A percentile compares a stretch with the other conserved stretches of the same genome.
These are phyloP conservation scores for Coffea canephora DNA, from an alignment of 257 asterid species.

Conservation along the genomic window DNA sequence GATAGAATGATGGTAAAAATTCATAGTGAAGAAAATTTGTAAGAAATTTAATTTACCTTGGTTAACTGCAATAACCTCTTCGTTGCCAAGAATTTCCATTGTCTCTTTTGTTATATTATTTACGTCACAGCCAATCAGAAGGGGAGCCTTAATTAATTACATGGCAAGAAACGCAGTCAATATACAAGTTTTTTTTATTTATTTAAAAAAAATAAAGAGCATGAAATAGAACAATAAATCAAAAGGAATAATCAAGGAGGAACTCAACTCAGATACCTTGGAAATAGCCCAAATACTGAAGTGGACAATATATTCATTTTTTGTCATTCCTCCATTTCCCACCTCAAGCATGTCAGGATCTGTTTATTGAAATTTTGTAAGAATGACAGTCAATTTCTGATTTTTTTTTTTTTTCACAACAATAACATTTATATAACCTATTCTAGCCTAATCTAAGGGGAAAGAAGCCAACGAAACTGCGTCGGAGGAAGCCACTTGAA, in stretches of 20 bases:
- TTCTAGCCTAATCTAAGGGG: too few relatives aligned
- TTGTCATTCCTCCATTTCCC: constrained; percentile 97
- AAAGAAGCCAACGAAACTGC: too few relatives aligned
- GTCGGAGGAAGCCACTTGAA: too few relatives aligned
- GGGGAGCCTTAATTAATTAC: constrained; percentile 58
- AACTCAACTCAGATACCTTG: constrained; percentile 38
- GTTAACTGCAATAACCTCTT: constrained; percentile 73
- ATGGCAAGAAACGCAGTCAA: neutral
- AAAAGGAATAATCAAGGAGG: neutral
- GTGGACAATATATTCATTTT: constrained; percentile 71
- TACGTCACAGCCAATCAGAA: constrained; percentile 84
- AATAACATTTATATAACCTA: too few relatives aligned
- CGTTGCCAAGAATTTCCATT: constrained; percentile 56
- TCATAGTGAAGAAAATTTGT: too few relatives aligned
- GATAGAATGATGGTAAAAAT: too few relatives aligned
- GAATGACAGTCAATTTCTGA: neutral
- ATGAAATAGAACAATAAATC: neutral
- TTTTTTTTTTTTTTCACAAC: too few relatives aligned
- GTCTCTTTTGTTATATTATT: constrained; percentile 52
- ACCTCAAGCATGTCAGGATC: constrained; percentile 98
- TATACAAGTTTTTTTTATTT: neutral
- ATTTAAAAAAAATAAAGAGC: neutral
- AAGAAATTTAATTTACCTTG: constrained; percentile 46
- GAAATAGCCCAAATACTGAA: constrained; percentile 92
- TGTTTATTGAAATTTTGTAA: constrained; percentile 11